Evolutionary conservation across 306 rosid species (phyloP).

Genomic region (Prunus davidiana): DNA sequence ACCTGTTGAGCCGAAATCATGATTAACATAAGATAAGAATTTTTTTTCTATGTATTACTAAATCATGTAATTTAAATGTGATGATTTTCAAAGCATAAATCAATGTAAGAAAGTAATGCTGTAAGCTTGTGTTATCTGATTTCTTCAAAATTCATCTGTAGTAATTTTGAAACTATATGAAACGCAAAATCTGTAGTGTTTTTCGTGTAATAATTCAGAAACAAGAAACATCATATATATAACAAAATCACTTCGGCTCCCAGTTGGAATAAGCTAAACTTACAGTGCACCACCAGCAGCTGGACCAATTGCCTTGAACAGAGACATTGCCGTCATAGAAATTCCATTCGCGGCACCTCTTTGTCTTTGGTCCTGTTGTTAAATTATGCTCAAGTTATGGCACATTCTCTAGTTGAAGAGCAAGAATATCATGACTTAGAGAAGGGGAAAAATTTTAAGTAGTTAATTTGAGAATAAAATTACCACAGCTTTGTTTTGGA

Average conservation of each 20-base stretch:
- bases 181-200: neutral
- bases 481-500: constrained; percentile 88
- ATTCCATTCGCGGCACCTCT: constrained; percentile 95
- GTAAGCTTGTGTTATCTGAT: neutral
- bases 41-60: neutral
- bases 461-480: constrained; percentile 10
- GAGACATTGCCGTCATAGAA: constrained; percentile 75
- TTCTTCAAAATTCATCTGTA: neutral
- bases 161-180: neutral
- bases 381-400: neutral
- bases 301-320: constrained; percentile 87
- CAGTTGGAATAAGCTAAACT: constrained; percentile 21
- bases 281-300: constrained; percentile 83
- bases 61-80: too few relatives aligned
- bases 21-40: neutral
- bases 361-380: constrained; percentile 64
- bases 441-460: neutral
- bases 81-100: neutral
- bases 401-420: neutral
- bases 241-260: neutral
- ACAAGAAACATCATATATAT: neutral
- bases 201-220: too few relatives aligned
- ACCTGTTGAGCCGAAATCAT: constrained; percentile 34
- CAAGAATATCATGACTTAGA: neutral
- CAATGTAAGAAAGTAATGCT: neutral